Evolutionary conservation across 768 basidiomycete genomes (phyloP), one percentile per base, ranked within the genome.

Genomic region (Boletus rex-veris): DNA sequence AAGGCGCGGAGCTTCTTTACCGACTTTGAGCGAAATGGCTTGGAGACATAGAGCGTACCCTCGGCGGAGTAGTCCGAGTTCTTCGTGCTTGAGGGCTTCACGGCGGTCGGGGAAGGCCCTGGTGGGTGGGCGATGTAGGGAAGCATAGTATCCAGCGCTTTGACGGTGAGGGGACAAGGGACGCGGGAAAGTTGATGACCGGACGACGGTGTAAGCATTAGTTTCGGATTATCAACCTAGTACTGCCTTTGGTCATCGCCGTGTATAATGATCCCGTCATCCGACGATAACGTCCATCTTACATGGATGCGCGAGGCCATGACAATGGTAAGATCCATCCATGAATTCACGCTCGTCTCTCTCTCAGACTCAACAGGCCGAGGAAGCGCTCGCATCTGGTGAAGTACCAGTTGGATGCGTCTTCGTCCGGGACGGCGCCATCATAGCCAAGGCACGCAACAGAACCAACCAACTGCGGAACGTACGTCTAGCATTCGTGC

Each of bases 381-480:
- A 89, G 61, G 92, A 98, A 70, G 97, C 97, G 5, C 73, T 98
- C 26, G 75, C 77, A 30, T 84, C 86, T 1, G 78, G 82, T 21
- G 97, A 99, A 72, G 97, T 98, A 5, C 97, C 97, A 2, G 95
- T 99, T 1, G 97, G 97, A 19, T 98, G 97, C 61, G 83, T 99
- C 8, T 97, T 98, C 61, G 90, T 98, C 9, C 81, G 91, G 57
- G 79, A 86, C 49, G 81, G 77, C n/a, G 65, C 62, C 30, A 77
- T 90, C 54, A 90, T 99, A 55, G 94, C 96, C 1, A 77, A 78
- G 62, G 96, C 93, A 1, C 76, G 97, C 45, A 99, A 99, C 66
- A 77, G 93, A 52, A 99, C 97, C 3, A 99, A 98, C 67, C 86
- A 98, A 69, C 82, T 96, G 42, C 78, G 86, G 43, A 98, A 99